phyloP scores from a whole-genome alignment of 768 basidiomycete genomes.

The Serendipita sp. region DNA sequence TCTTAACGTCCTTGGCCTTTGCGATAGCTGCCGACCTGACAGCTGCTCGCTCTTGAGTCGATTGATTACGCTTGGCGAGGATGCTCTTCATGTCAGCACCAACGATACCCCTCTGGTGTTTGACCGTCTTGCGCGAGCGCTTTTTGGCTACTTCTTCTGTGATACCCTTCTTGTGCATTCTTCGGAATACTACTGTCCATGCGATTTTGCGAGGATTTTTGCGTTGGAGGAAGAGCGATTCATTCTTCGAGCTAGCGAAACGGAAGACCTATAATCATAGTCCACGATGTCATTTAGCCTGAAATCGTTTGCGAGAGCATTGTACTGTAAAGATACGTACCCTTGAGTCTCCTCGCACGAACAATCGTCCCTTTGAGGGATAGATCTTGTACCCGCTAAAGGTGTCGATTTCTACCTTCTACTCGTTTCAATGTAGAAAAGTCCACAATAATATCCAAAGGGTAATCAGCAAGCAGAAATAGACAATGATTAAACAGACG shows the following conservation, averaged over 20 bases:
- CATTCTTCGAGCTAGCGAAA: slow-evolving; percentile 81
- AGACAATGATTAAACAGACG: not conserved
- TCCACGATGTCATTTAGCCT: not conserved
- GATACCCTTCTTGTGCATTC: slow-evolving; percentile 99
- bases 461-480: not conserved
- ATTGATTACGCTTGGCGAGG: slow-evolving; percentile 85
- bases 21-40: slow-evolving; percentile 71
- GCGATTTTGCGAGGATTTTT: slow-evolving; percentile 99
- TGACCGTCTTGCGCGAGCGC: slow-evolving; percentile 89
- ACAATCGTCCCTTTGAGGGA: slow-evolving; percentile 91
- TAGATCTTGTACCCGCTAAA: slow-evolving; percentile 98
- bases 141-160: slow-evolving; percentile 99
- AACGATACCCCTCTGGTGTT: slow-evolving; percentile 95
- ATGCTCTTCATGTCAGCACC: slow-evolving; percentile 75
- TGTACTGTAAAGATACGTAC: slow-evolving; percentile 25
- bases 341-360: slow-evolving; percentile 93
- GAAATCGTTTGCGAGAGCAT: not conserved
- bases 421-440: slow-evolving; percentile 3
- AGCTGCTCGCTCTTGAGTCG: slow-evolving; percentile 63
- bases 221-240: slow-evolving; percentile 95
- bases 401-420: slow-evolving; percentile 94
- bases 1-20: slow-evolving; percentile 94
- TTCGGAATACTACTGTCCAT: slow-evolving; percentile 86
- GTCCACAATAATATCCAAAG: not conserved
- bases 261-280: slow-evolving; percentile 62